A percentile compares a stretch with the other conserved stretches of the same genome.
Evolutionary conservation across 2,329 filamentous ascomycete genomes (phyloP).

Genomic region (Thermoascus crustaceus): DNA sequence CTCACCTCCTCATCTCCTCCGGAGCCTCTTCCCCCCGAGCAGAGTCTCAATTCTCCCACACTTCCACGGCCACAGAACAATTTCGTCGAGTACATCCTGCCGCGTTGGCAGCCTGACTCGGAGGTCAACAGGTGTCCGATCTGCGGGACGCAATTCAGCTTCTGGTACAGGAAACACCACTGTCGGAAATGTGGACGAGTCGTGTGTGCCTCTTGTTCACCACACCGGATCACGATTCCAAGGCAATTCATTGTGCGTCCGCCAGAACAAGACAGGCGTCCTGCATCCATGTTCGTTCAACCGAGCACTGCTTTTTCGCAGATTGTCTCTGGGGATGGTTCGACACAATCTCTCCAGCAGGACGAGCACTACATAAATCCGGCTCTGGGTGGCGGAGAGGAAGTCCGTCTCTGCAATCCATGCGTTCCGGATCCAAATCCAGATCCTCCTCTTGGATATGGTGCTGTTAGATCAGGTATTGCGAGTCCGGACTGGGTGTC

Average conservation of each 20-base stretch:
- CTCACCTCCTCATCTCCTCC: conserved; percentile 23
- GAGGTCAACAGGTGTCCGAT: conserved; percentile 80
- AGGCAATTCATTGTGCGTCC: conserved; percentile 86
- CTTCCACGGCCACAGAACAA: conserved; percentile 7
- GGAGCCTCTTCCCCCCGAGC: conserved; percentile 8
- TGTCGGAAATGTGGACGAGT: conserved; percentile 94
- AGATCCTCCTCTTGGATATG: conserved; percentile 41
- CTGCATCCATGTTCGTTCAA: conserved; percentile 35
- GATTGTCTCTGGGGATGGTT: conserved; percentile 37
- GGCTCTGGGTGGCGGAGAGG: conserved; percentile 55
- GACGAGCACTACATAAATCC: conserved; percentile 33
- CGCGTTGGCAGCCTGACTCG: conserved; percentile 80
- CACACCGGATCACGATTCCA: conserved; percentile 90
- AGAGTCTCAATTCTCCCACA: conserved; percentile 8
- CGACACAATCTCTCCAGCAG: conserved; percentile 9
- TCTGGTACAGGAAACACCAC: conserved; percentile 85
- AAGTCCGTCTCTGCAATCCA: conserved; percentile 63
- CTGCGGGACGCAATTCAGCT: conserved; percentile 68
- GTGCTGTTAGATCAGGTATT: conserved; percentile 14
- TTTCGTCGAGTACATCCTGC: conserved; percentile 47
- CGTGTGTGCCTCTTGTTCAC: conserved; percentile 82
- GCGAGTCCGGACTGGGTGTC: conserved; percentile 9
- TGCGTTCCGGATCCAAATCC: conserved; percentile 64
- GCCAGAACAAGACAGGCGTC: conserved; percentile 42
- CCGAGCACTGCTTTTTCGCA: conserved; percentile 36